Percentiles rank a stretch among this genome's conserved stretches.
Conservation (phyloP, 2,329 filamentous ascomycete genomes). For the Diaporthe sp. region DNA sequence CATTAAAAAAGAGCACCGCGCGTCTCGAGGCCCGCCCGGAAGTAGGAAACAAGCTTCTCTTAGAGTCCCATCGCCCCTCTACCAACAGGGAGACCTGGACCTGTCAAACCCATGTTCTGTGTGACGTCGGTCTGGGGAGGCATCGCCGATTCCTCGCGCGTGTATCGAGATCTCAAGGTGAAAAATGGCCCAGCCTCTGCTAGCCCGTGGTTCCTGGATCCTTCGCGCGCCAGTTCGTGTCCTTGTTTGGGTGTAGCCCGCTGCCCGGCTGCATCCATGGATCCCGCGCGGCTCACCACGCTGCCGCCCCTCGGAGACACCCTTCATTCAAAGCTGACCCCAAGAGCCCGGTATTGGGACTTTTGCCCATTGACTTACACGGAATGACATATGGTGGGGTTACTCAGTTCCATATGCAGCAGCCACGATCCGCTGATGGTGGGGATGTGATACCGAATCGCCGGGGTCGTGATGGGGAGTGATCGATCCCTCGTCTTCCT, state of each 20-base stretch:
- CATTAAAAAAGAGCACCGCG: slow-evolving; percentile 23
- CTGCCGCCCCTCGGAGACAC: background rate
- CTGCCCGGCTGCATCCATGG: background rate
- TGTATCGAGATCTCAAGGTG: background rate
- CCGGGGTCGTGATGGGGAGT: background rate
- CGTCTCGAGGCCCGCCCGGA: background rate
- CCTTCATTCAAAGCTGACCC: background rate
- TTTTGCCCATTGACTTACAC: background rate
- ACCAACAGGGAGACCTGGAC: background rate
- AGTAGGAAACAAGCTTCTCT: slow-evolving; percentile 21
- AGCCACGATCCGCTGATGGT: background rate
- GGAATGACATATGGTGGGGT: background rate
- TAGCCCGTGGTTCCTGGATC: slow-evolving; percentile 26
- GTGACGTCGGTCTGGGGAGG: background rate
- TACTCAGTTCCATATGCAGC: background rate
- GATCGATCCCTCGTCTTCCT: background rate
- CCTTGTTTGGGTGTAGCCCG: slow-evolving; percentile 4
- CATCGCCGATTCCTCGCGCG: background rate
- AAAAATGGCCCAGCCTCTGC: background rate
- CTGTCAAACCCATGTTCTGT: background rate
- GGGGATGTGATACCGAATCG: background rate
- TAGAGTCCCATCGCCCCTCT: background rate
- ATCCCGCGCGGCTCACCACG: slow-evolving; percentile 6
- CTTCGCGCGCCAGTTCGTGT: background rate
- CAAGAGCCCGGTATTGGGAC: no score